Conservation (phyloP, 805 yeast genomes). For the Ogataea chonburiensis region DNA sequence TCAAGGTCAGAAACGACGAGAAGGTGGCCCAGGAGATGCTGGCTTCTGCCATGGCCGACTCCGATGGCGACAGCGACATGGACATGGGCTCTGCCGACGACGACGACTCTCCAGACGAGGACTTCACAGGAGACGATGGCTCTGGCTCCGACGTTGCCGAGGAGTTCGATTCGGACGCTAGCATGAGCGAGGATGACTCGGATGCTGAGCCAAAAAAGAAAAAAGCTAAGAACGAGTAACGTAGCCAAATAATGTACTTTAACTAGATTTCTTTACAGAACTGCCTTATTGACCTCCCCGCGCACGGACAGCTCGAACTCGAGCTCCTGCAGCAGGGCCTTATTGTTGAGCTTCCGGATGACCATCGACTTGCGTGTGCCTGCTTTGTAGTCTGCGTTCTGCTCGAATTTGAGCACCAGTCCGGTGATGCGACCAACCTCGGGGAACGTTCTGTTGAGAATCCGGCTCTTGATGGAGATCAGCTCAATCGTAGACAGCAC, state of each 20-base stretch:
- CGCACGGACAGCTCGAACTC: slow-evolving; percentile 18
- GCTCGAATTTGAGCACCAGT: slow-evolving; percentile 21
- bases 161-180: slow-evolving; percentile 74
- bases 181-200: slow-evolving; percentile 26
- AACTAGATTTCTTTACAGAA: slow-evolving; percentile 3
- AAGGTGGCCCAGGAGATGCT: slow-evolving; percentile 81
- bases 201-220: slow-evolving; percentile 29
- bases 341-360: slow-evolving; percentile 18
- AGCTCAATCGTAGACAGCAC: slow-evolving; percentile 19
- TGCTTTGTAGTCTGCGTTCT: slow-evolving; percentile 14
- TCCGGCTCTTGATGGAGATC: slow-evolving; percentile 21
- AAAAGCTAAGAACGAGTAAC: slow-evolving; percentile 25
- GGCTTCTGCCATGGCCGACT: slow-evolving; percentile 69
- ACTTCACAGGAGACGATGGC: slow-evolving; percentile 56
- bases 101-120: slow-evolving; percentile 79
- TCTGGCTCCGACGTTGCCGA: slow-evolving; percentile 63
- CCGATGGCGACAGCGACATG: slow-evolving; percentile 53
- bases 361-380: slow-evolving; percentile 7
- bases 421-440: slow-evolving; percentile 22
- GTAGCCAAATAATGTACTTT: slow-evolving; percentile 2
- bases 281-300: slow-evolving; percentile 16
- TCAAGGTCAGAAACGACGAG: slow-evolving; percentile 84
- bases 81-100: slow-evolving; percentile 78
- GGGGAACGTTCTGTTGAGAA: slow-evolving; percentile 14
- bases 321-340: slow-evolving; percentile 15